Evolutionary conservation across 768 basidiomycete genomes (phyloP).

Genomic region (Podaxis carcinomalis): DNA sequence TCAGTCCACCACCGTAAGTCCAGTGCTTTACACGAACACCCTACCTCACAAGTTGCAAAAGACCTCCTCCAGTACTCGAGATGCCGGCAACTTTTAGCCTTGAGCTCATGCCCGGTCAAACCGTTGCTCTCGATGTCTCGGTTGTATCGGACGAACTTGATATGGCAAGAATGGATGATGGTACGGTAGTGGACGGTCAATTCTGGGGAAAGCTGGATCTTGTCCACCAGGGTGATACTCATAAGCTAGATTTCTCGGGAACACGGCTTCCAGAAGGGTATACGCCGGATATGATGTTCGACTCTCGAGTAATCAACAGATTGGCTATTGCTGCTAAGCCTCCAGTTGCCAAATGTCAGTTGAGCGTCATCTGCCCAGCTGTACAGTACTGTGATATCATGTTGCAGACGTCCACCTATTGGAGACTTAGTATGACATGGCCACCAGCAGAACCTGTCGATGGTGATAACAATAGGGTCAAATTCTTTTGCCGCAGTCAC

Average conservation of each 20-base stretch:
- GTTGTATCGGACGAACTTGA: slow-evolving; percentile 80
- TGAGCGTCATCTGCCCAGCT: slow-evolving; percentile 68
- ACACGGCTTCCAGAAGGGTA: slow-evolving; percentile 67
- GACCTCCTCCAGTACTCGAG: slow-evolving; percentile 70
- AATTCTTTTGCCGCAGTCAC: slow-evolving; percentile 79
- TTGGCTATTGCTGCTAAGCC: slow-evolving; percentile 74
- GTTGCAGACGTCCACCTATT: slow-evolving; percentile 64
- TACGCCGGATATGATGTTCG: slow-evolving; percentile 66
- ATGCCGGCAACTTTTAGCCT: slow-evolving; percentile 86
- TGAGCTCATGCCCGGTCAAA: slow-evolving; percentile 75
- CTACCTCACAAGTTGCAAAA: slow-evolving; percentile 17
- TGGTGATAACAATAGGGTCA: slow-evolving; percentile 57
- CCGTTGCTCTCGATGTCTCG: slow-evolving; percentile 75
- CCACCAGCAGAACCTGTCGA: slow-evolving; percentile 67
- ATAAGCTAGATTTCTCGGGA: slow-evolving; percentile 80
- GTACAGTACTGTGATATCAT: slow-evolving; percentile 80
- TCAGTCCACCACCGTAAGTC: slow-evolving; percentile 46
- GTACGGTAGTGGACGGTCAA: slow-evolving; percentile 76
- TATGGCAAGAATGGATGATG: slow-evolving; percentile 91
- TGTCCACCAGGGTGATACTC: slow-evolving; percentile 71
- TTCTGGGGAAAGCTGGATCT: slow-evolving; percentile 90
- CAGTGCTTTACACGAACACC: background rate
- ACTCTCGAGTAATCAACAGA: slow-evolving; percentile 73
- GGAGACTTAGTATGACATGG: slow-evolving; percentile 76
- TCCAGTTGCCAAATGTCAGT: slow-evolving; percentile 68